Percentiles rank a stretch among this genome's conserved stretches.
Evolutionary conservation across 1,284 basidiomycete genomes (phyloP).

Genomic region (Irpex sp.): DNA sequence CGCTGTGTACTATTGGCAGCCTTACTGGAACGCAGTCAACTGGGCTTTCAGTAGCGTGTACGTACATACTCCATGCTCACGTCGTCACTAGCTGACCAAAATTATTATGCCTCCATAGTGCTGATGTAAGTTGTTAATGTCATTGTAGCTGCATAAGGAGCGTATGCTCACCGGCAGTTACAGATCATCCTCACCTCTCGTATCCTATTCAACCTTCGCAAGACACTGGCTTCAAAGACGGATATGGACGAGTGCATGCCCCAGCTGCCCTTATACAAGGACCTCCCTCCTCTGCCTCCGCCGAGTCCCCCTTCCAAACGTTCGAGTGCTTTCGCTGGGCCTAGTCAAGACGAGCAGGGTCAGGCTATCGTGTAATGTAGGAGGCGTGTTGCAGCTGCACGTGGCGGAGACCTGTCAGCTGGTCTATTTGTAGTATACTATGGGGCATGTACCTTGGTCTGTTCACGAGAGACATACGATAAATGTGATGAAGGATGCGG

Average conservation of each 20-base stretch:
- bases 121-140: slow-evolving; percentile 1
- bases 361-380: too few species aligned
- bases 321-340: too few species aligned
- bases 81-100: neutral
- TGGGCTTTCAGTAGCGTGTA: slow-evolving; percentile 7
- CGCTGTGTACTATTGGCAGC: neutral
- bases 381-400: too few species aligned
- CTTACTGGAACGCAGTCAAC: slow-evolving; percentile 8
- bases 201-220: slow-evolving; percentile 5
- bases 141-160: too few species aligned
- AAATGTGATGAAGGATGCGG: too few species aligned
- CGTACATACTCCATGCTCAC: neutral
- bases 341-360: too few species aligned
- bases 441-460: too few species aligned
- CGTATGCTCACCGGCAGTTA: neutral
- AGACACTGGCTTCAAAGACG: neutral
- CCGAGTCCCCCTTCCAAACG: too few species aligned
- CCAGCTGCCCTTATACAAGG: neutral
- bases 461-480: too few species aligned
- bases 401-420: too few species aligned
- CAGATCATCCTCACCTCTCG: slow-evolving; percentile 6
- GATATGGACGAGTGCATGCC: neutral
- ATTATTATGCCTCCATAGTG: neutral
- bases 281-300: neutral
- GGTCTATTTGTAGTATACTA: too few species aligned